phyloP scores from a whole-genome alignment of 805 yeast species.

The Metschnikowia koreensis region DNA sequence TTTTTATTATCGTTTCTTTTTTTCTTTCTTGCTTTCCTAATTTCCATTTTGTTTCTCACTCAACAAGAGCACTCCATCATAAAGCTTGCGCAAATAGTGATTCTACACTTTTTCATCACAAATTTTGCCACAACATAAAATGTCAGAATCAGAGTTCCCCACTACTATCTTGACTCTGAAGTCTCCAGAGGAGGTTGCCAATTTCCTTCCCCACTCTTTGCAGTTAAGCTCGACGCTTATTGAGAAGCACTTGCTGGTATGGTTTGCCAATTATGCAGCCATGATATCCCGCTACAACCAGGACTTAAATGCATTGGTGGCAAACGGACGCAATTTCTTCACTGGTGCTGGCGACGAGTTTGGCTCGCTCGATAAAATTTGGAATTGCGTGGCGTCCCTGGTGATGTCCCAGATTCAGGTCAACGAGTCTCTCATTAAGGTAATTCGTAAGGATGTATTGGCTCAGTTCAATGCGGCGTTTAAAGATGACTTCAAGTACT shows the following conservation, averaged over 20 bases:
- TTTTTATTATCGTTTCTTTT: no score
- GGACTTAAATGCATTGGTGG: constrained; percentile 21
- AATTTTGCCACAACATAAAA: not conserved
- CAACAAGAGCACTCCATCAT: not conserved
- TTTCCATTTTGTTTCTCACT: not conserved
- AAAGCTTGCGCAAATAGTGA: not conserved
- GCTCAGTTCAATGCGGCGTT: constrained; percentile 53
- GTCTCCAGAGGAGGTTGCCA: constrained; percentile 42
- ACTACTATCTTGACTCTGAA: constrained; percentile 42
- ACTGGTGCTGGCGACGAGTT: constrained; percentile 25
- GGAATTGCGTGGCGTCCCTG: constrained; percentile 50
- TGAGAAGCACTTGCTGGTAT: constrained; percentile 29
- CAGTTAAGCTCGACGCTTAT: constrained; percentile 29
- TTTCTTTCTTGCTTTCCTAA: not conserved
- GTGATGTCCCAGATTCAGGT: constrained; percentile 48
- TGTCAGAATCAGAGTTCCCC: constrained; percentile 22
- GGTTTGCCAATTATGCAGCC: constrained; percentile 31
- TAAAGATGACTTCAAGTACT: constrained; percentile 53
- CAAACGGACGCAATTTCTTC: constrained; percentile 24
- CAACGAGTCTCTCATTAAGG: constrained; percentile 46
- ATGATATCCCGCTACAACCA: constrained; percentile 22
- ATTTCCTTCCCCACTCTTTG: constrained; percentile 36
- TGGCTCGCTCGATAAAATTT: constrained; percentile 41
- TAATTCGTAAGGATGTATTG: constrained; percentile 53
- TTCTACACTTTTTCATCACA: not conserved